phyloP scores from a whole-genome alignment of 352 stramenopile species.

The Phytophthora aleatoria region DNA sequence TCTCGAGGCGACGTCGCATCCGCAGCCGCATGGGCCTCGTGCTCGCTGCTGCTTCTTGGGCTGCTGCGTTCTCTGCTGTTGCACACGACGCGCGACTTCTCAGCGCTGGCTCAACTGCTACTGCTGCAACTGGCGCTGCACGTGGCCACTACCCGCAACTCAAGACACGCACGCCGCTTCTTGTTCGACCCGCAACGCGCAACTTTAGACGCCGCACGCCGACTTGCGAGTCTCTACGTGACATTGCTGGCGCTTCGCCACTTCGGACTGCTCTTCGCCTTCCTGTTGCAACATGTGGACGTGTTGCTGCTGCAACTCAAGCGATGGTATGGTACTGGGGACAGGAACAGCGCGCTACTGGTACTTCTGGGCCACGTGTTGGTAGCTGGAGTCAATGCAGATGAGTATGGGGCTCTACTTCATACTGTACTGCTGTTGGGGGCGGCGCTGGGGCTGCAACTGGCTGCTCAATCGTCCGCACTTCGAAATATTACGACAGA shows the following conservation, averaged over 20 bases:
- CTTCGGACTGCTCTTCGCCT: conserved; percentile 75
- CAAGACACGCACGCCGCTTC: conserved; percentile 5
- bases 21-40: conserved; percentile 8
- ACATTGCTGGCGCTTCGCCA: conserved; percentile 60
- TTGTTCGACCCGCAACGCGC: conserved; percentile 19
- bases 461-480: conserved; percentile 13
- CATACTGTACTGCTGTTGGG: conserved; percentile 57
- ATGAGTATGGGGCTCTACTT: conserved; percentile 71
- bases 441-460: conserved; percentile 44
- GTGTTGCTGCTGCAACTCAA: conserved; percentile 53
- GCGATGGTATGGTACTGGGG: conserved; percentile 15
- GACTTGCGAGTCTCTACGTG: conserved; percentile 54
- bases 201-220: conserved; percentile 39
- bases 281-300: conserved; percentile 62
- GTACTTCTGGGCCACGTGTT: conserved; percentile 56
- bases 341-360: conserved; percentile 37
- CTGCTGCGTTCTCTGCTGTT: conserved; percentile 27
- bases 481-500: conserved; percentile 27
- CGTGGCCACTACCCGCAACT: conserved; percentile 4
- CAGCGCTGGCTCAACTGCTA: conserved; percentile 38
- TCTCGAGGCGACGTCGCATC: neutral
- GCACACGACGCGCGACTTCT: conserved; percentile 34
- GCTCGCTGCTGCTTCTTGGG: conserved; percentile 23
- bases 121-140: conserved; percentile 35
- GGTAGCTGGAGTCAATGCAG: conserved; percentile 61